Evolutionary conservation across 2,329 filamentous ascomycete species (phyloP).

Genomic region (Zymoseptoria passerinii): DNA sequence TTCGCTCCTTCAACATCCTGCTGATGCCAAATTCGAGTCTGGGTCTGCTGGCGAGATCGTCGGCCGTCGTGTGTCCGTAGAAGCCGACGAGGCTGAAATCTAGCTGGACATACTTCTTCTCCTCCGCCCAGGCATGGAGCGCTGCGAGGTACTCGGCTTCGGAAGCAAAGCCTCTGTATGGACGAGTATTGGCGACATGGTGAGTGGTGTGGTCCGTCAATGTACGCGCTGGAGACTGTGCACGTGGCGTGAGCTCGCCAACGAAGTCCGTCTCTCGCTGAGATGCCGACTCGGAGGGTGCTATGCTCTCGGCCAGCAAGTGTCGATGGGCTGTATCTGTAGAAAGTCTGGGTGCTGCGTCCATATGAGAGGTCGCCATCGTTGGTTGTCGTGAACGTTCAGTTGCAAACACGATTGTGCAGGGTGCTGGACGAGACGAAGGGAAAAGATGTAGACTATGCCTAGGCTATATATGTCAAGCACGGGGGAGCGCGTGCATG

Average conservation of each 20-base stretch:
- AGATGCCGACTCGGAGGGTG: slow-evolving; percentile 10
- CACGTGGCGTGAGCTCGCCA: slow-evolving; percentile 30
- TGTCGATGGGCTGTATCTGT: slow-evolving; percentile 32
- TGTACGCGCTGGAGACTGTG: slow-evolving; percentile 6
- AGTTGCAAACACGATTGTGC: not conserved
- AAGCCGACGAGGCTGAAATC: slow-evolving; percentile 20
- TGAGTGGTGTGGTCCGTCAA: not conserved
- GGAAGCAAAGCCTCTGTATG: slow-evolving; percentile 25
- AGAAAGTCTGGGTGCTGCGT: slow-evolving; percentile 31
- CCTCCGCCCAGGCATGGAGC: slow-evolving; percentile 25
- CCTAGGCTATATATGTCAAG: not conserved
- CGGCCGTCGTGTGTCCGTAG: slow-evolving; percentile 24
- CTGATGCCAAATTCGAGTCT: slow-evolving; percentile 17
- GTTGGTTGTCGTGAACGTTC: not conserved
- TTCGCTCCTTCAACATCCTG: slow-evolving; percentile 16
- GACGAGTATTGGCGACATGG: not conserved
- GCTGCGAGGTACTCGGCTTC: slow-evolving; percentile 24
- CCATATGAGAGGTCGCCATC: not conserved
- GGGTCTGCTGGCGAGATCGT: slow-evolving; percentile 19
- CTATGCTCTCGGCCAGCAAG: slow-evolving; percentile 14
- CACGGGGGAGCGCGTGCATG: not conserved
- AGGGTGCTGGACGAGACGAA: not conserved
- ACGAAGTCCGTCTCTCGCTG: slow-evolving; percentile 38
- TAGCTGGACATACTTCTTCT: slow-evolving; percentile 22
- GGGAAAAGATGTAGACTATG: not conserved